Evolutionary conservation across 441 rosid species (phyloP).

Genomic region (Pelargonium fulgidum): DNA sequence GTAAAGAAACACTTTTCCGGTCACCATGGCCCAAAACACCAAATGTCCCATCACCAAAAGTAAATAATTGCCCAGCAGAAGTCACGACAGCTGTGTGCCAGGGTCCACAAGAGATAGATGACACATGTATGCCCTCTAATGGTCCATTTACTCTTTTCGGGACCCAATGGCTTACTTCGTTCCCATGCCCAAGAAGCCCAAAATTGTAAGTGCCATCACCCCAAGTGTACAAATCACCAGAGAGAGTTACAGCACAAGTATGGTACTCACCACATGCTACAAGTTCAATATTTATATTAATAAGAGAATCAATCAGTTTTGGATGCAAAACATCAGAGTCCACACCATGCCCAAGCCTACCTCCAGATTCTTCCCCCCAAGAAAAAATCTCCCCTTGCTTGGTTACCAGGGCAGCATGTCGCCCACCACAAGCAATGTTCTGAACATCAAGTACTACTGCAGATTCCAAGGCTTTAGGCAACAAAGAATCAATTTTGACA

Average conservation of each 20-base stretch:
- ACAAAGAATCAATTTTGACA: constrained; percentile 61
- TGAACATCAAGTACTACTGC: constrained; percentile 89
- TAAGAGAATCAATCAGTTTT: constrained; percentile 73
- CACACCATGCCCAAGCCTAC: constrained; percentile 97
- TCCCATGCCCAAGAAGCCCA: constrained; percentile 96
- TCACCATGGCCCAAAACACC: constrained; percentile 95
- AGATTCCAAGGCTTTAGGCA: constrained; percentile 92
- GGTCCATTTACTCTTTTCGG: constrained; percentile 88
- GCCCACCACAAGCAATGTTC: constrained; percentile 85
- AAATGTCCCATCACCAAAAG: constrained; percentile 96
- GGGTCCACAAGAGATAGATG: constrained; percentile 89
- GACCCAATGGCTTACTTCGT: constrained; percentile 87
- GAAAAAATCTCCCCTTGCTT: constrained; percentile 90
- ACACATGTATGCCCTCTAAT: constrained; percentile 88
- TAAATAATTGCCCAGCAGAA: constrained; percentile 87
- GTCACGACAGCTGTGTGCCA: constrained; percentile 96
- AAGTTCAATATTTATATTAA: constrained; percentile 71
- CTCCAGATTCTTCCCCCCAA: constrained; percentile 96
- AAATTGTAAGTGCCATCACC: constrained; percentile 78
- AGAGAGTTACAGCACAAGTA: constrained; percentile 90
- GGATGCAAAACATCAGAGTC: constrained; percentile 83
- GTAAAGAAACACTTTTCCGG: constrained; percentile 58
- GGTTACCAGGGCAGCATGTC: constrained; percentile 84
- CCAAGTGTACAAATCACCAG: constrained; percentile 96
- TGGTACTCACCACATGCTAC: constrained; percentile 94